Evolutionary conservation across 768 basidiomycete genomes (phyloP), one percentile per base, ranked within the genome.

Genomic region (Podaxis carcinomalis): DNA sequence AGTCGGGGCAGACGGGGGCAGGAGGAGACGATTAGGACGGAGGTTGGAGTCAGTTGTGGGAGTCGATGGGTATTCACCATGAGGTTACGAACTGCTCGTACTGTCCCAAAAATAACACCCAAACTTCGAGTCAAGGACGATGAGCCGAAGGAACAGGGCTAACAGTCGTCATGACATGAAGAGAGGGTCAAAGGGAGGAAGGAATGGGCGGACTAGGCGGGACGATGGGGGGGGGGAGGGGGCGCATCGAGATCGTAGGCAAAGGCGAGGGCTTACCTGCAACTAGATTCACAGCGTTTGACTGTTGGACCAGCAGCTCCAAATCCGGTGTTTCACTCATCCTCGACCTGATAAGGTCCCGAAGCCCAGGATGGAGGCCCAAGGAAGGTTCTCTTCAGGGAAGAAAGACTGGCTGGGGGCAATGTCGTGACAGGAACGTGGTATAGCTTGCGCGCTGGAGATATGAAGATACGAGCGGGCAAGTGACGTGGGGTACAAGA

Each of bases 241-340:
- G n/a, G n/a, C n/a, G n/a, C n/a, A n/a, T 35, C 5, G 44, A 32
- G 11, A 37, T 27, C 13, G 5, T 21, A 23, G 37, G 16, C 6
- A 14, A 23, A 36, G 27, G 35, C n/a, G 49, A 35, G 4, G 9
- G 63, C 67, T 46, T 49, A 68, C 70, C 70, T 56, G 65, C 68
- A 7, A 72, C 69, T 37, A 69, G 50, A 47, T 67, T 72, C 35
- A 72, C 70, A 28, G 69, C 69, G 6, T 49, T 68, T 14, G 65
- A 67, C 52, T 72, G 62, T 35, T 57, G 51, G 27, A 65, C 67
- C 56, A 69, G 59, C 40, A 32, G 16, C 14, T 32, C 37, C 7
- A 40, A n/a, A n/a, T 59, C 39, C 27, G 19, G 40, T 16, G 32
- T 10, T 16, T 10, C 19, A 13, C 6, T 25, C 56, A 36, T 57